Evolutionary conservation across 345 rosid genomes (phyloP).

Genomic region (Camelina hispida): DNA sequence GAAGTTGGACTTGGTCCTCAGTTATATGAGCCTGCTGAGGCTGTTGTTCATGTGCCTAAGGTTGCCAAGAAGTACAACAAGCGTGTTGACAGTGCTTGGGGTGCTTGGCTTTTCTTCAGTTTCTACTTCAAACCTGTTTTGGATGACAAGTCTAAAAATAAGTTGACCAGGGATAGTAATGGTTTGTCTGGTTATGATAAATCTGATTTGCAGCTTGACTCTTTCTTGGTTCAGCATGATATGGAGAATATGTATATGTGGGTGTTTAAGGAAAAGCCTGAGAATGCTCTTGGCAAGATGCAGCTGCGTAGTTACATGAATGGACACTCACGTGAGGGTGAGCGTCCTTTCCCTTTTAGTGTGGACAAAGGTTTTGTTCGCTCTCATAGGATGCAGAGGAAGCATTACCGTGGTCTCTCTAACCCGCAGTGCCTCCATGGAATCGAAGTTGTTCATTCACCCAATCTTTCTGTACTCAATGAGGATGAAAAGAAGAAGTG

Average conservation of each 20-base stretch:
- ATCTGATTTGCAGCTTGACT: conserved; percentile 72
- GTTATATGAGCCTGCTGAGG: conserved; percentile 65
- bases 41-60: conserved; percentile 58
- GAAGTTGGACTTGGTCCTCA: conserved; percentile 70
- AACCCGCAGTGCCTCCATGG: conserved; percentile 86
- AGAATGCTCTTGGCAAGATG: conserved; percentile 81
- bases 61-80: conserved; percentile 63
- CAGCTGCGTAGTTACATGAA: conserved; percentile 83
- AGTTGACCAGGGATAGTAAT: conserved; percentile 58
- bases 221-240: conserved; percentile 82
- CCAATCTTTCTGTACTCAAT: conserved; percentile 59
- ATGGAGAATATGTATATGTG: conserved; percentile 90
- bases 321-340: conserved; percentile 81
- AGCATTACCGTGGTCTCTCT: conserved; percentile 80
- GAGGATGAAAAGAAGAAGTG: conserved; percentile 74
- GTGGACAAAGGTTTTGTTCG: conserved; percentile 78
- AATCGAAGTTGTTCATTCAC: conserved; percentile 64
- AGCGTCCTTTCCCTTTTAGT: conserved; percentile 73
- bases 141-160: conserved; percentile 68
- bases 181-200: conserved; percentile 73
- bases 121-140: conserved; percentile 79
- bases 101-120: conserved; percentile 83
- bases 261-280: conserved; percentile 81
- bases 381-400: conserved; percentile 84
- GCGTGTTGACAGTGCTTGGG: conserved; percentile 76